Evolutionary conservation across 2,329 filamentous ascomycete species (phyloP).

Genomic region (Phyllosticta citribraziliensis): DNA sequence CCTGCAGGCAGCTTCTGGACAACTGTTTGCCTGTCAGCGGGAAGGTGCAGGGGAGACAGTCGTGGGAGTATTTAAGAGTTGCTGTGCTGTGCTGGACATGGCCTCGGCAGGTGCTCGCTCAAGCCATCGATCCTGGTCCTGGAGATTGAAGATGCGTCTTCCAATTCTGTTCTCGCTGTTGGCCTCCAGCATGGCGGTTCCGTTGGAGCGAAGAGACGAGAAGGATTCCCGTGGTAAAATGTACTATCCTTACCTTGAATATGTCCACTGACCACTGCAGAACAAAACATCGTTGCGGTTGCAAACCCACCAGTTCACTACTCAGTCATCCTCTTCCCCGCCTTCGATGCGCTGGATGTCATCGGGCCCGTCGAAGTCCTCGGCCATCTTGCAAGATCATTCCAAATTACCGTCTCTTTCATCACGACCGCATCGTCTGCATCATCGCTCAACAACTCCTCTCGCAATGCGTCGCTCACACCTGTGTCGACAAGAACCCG

Average conservation of each 20-base stretch:
- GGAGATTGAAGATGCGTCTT: neutral
- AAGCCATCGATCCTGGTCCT: neutral
- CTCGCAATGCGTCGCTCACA: slow-evolving; percentile 16
- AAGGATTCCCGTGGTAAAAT: neutral
- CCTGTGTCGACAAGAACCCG: slow-evolving; percentile 23
- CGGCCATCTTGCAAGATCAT: slow-evolving; percentile 23
- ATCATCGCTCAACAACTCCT: neutral
- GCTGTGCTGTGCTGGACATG: neutral
- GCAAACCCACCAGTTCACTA: slow-evolving; percentile 19
- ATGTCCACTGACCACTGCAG: neutral
- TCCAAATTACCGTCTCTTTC: slow-evolving; percentile 22
- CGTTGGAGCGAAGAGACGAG: neutral
- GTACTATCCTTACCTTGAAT: no score
- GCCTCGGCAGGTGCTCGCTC: no score
- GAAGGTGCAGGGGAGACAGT: neutral
- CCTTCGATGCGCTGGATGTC: slow-evolving; percentile 29
- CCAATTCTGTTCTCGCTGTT: neutral
- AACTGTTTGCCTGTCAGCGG: neutral
- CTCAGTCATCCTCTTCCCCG: slow-evolving; percentile 26
- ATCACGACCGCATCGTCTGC: slow-evolving; percentile 17
- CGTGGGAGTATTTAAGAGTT: neutral
- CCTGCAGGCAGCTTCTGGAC: neutral
- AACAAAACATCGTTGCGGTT: neutral
- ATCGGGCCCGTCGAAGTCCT: slow-evolving; percentile 40
- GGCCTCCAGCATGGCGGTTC: neutral